A percentile compares a stretch with the other conserved stretches of the same genome.
phyloP scores from a whole-genome alignment of 176 grass and related monocot species.

The Echinochloa phyllopogon region DNA sequence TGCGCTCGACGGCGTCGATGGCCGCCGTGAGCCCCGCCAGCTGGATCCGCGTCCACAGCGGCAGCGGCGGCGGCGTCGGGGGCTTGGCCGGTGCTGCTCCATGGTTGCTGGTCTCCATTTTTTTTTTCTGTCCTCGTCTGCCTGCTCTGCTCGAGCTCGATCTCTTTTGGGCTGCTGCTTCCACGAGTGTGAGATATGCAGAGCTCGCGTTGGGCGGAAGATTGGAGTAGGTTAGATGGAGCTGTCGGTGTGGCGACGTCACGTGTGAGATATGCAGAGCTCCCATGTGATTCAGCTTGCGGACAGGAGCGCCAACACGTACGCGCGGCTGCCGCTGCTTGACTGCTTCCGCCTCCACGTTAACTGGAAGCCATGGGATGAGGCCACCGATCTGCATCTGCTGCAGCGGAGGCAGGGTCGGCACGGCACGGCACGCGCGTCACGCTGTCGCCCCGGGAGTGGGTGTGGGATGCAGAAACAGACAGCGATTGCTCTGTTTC shows the following conservation, averaged over 20 bases:
- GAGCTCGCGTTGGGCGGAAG: not conserved
- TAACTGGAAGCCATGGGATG: too few relatives aligned
- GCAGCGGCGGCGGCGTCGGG: conserved; percentile 31
- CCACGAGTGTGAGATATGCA: not conserved
- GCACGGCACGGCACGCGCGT: not conserved
- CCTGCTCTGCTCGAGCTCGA: not conserved
- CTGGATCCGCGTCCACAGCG: conserved; percentile 43
- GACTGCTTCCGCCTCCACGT: too few relatives aligned
- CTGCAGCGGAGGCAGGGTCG: too few relatives aligned
- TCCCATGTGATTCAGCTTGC: not conserved
- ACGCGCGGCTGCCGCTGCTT: not conserved
- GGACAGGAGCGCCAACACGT: not conserved
- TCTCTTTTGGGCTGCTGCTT: not conserved
- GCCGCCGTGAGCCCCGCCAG: conserved; percentile 31
- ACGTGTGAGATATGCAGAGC: too few relatives aligned
- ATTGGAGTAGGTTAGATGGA: not conserved
- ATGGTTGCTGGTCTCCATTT: not conserved
- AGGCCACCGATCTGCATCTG: too few relatives aligned
- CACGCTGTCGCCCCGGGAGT: not conserved
- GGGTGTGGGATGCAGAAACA: too few relatives aligned
- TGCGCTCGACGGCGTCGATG: conserved; percentile 43
- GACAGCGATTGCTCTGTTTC: not conserved
- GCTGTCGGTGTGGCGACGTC: not conserved
- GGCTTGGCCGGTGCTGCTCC: not conserved
- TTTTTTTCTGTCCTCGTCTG: not conserved